Percentiles rank a stretch among this genome's conserved stretches.
Evolutionary conservation across 2,329 filamentous ascomycete genomes (phyloP).

Genomic region (Aspergillus amoenus): DNA sequence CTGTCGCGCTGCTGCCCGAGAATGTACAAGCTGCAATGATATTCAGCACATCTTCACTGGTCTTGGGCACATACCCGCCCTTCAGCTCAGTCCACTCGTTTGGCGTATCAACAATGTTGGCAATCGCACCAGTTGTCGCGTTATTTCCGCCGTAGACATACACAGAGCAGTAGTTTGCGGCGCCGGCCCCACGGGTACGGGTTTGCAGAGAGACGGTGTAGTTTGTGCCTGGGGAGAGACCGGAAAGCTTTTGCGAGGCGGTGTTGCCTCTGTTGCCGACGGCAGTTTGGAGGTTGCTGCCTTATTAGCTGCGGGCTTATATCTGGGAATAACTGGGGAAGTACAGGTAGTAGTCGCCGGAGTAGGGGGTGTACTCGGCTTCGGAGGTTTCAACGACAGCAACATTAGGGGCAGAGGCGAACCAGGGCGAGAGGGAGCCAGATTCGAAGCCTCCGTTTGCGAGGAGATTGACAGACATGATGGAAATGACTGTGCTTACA

Average conservation of each 20-base stretch:
- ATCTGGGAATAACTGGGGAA: no score
- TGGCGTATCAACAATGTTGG: slow-evolving; percentile 5
- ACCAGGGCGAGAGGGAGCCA: slow-evolving; percentile 21
- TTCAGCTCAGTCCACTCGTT: slow-evolving; percentile 19
- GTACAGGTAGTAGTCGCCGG: slow-evolving; percentile 24
- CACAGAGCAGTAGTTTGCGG: slow-evolving; percentile 17
- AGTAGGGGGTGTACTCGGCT: slow-evolving; percentile 17
- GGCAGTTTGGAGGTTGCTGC: slow-evolving; percentile 21
- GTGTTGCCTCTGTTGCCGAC: slow-evolving; percentile 21
- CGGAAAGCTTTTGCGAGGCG: slow-evolving; percentile 19
- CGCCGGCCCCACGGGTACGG: slow-evolving; percentile 8
- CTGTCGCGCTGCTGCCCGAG: background rate
- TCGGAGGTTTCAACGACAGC: slow-evolving; percentile 13
- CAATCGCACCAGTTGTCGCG: slow-evolving; percentile 16
- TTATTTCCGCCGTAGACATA: slow-evolving; percentile 20
- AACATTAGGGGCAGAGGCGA: slow-evolving; percentile 18
- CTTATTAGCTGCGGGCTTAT: background rate
- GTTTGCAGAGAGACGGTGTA: slow-evolving; percentile 21
- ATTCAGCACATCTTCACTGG: slow-evolving; percentile 8
- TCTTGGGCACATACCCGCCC: slow-evolving; percentile 17
- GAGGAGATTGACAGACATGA: slow-evolving; percentile 18
- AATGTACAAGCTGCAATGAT: background rate
- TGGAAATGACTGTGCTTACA: background rate
- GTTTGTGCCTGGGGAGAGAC: slow-evolving; percentile 13
- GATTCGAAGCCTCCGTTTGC: slow-evolving; percentile 25